Evolutionary conservation across 768 basidiomycete species (phyloP).

Genomic region (Trametes elegans): DNA sequence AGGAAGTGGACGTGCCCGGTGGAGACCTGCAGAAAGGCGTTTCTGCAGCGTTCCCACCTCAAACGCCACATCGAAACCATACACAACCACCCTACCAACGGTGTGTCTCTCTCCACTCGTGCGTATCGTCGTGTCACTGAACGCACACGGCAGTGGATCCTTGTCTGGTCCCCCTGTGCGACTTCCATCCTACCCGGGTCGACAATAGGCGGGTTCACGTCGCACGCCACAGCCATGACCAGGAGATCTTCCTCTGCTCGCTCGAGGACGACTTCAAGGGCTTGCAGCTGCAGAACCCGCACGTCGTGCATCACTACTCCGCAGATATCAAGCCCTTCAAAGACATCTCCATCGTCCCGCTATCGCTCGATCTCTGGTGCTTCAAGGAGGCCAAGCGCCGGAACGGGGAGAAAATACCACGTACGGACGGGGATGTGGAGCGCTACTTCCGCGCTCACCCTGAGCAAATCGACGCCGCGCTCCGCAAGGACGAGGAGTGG

Average conservation of each 20-base stretch:
- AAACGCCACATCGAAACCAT: constrained; percentile 79
- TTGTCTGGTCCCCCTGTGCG: constrained; percentile 65
- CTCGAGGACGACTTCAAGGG: constrained; percentile 19
- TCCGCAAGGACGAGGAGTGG: not conserved
- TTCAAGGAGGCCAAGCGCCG: constrained; percentile 5
- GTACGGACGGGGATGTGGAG: not conserved
- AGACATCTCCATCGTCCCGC: not conserved
- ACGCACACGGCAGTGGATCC: constrained; percentile 30
- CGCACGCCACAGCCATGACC: constrained; percentile 49
- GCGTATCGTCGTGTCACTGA: not conserved
- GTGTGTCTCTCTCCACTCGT: constrained; percentile 46
- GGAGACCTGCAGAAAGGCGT: constrained; percentile 73
- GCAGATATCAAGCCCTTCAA: constrained; percentile 9
- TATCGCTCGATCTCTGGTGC: constrained; percentile 1
- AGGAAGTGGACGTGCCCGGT: constrained; percentile 67
- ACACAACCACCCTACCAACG: constrained; percentile 63
- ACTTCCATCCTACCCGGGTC: constrained; percentile 66
- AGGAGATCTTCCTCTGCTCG: constrained; percentile 19
- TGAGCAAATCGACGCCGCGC: constrained; percentile 5
- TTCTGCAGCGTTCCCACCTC: constrained; percentile 76
- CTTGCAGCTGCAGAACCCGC: constrained; percentile 9
- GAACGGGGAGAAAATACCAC: not conserved
- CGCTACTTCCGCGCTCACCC: constrained; percentile 12
- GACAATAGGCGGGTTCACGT: constrained; percentile 81
- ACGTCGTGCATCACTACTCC: not conserved